Base-by-base conservation (phyloP, 306 rosid genomes). In the Spatholobus suberectus region DNA sequence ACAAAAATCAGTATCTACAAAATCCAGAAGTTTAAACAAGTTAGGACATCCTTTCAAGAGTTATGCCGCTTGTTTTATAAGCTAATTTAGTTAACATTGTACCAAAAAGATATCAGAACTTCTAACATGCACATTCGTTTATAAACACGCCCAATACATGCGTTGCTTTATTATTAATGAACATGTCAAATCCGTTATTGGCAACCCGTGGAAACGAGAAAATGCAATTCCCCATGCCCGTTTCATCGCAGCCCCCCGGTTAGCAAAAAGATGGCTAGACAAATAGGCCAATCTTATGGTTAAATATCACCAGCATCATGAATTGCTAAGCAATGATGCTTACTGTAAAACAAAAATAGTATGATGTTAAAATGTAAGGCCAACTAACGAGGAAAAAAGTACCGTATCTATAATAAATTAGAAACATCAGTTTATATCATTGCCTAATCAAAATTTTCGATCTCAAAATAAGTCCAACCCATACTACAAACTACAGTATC, bases 381-480 rank as follows among this genome's bases (percentile, higher is more conserved):
- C 57, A 70, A 13, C 70, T 24, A 26, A 70, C 32, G 24, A 10
- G 24, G 3, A 34, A 34, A 68, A 35, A 52, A 15, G 59, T 59
- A 43, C 66, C 29, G 27, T 29, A 51, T 76, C 73, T 80, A 66
- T 76, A 57, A 62, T 47, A 86, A 75, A 77, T 61, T 49, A 37
- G 59, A 70, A 82, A 65, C 80, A 81, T 80, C 54, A 41, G 67
- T 73, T 78, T 55, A 70, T 43, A 63, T 34, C 69, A 66, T 44
- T 63, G 81, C 89, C 89, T 76, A 81, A 65, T 70, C 91, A 91
- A 91, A 91, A 88, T 85, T 90, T 83, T 80, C 77, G 15, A 80
- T 75, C 85, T 78, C 87, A 73, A 57, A 65, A 76, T 11, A 73
- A 78, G 84, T 87, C 78, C 81, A 37, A 66, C 23, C 80, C 26